These are phyloP conservation scores for Jatropha multifida DNA, from an alignment of 441 rosid genomes.

Conservation along the genomic window DNA sequence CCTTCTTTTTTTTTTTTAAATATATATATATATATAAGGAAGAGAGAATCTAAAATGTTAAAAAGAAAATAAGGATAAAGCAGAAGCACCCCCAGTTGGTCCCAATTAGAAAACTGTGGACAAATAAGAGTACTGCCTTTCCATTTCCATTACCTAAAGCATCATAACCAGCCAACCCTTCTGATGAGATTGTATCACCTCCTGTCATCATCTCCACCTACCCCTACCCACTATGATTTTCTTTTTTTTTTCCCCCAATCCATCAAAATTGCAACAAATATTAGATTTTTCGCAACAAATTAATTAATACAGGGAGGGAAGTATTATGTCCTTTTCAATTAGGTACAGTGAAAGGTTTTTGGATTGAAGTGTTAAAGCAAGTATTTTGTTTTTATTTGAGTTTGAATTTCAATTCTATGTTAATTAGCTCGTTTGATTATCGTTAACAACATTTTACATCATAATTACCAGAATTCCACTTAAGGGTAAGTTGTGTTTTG, in stretches of 20 bases:
- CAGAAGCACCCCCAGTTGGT: neutral
- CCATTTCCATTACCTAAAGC: neutral
- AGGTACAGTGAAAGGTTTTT: neutral
- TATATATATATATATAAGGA: too few species aligned
- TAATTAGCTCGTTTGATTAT: neutral
- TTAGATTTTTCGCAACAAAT: too few species aligned
- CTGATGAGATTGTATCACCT: neutral
- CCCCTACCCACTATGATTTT: constrained; percentile 25
- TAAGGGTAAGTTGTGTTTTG: too few species aligned
- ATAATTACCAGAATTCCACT: neutral
- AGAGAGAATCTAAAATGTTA: neutral
- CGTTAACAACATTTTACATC: neutral
- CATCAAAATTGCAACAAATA: neutral
- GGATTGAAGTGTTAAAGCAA: neutral
- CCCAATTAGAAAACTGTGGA: neutral
- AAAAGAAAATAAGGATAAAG: neutral
- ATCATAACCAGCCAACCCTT: constrained; percentile 1
- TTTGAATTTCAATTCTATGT: neutral
- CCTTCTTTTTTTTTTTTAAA: too few species aligned
- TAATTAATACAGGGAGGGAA: neutral
- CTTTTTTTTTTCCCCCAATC: neutral
- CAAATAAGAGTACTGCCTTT: neutral
- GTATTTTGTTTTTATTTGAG: neutral
- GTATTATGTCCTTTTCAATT: neutral
- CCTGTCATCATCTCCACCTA: constrained; percentile 44